These are phyloP conservation scores for Phaeodactylum tricornutum DNA, from an alignment of 108 stramenopile genomes.

Conservation along the genomic window DNA sequence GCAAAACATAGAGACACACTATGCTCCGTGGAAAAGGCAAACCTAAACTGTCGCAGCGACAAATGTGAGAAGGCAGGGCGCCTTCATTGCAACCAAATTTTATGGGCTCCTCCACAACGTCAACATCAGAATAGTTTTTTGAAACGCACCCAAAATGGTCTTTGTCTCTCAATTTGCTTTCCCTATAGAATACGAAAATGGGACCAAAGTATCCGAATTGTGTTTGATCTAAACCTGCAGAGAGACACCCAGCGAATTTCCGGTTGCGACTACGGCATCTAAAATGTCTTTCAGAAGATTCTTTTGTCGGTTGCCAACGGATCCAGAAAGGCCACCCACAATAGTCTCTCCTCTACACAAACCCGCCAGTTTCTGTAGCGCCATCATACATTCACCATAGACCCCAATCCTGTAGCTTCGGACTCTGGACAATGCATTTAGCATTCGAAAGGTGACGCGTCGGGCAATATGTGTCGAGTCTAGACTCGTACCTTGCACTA, in stretches of 20 bases:
- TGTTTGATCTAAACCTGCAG: background rate
- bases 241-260: constrained; percentile 19
- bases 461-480: constrained; percentile 46
- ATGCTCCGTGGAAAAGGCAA: no score
- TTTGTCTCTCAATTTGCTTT: no score
- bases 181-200: no score
- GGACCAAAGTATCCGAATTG: background rate
- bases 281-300: constrained; percentile 48
- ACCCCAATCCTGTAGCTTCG: constrained; percentile 16
- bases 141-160: no score
- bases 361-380: constrained; percentile 39
- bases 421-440: constrained; percentile 31
- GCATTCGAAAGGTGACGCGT: constrained; percentile 50
- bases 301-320: constrained; percentile 44
- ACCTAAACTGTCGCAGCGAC: no score
- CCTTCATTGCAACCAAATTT: no score
- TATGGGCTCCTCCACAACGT: no score
- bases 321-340: constrained; percentile 32
- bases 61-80: no score
- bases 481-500: constrained; percentile 23
- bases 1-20: no score
- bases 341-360: constrained; percentile 59
- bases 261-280: constrained; percentile 30
- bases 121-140: no score
- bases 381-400: constrained; percentile 24